Percentiles rank a stretch among this genome's conserved stretches.
Evolutionary conservation across 306 rosid species (phyloP).

Genomic region (Fagus crenata): DNA sequence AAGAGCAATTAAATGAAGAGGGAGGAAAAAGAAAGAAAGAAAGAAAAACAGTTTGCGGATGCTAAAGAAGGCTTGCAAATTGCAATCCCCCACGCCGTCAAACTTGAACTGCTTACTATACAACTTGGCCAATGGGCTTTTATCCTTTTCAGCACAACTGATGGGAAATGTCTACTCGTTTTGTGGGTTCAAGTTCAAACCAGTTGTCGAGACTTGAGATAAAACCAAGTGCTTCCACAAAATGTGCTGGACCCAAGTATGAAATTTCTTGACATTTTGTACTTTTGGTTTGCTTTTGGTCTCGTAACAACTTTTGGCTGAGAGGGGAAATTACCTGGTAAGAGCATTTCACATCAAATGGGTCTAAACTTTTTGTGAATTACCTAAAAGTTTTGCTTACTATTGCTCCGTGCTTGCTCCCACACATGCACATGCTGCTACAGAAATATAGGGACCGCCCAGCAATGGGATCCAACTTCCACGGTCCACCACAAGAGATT

Average conservation of each 20-base stretch:
- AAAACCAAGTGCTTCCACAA: conserved; percentile 38
- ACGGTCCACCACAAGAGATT: background rate
- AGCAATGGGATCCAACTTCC: background rate
- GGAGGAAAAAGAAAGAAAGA: background rate
- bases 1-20: background rate
- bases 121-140: background rate
- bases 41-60: background rate
- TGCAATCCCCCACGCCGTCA: background rate
- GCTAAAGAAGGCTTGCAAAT: too few species aligned
- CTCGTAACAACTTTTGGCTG: background rate
- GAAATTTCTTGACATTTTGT: conserved; percentile 18
- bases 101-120: background rate
- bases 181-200: background rate
- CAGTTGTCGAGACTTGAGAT: conserved; percentile 1
- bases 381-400: background rate
- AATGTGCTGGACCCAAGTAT: conserved; percentile 23
- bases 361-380: background rate
- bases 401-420: background rate
- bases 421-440: background rate
- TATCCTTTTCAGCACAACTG: conserved; percentile 35
- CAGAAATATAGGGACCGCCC: background rate
- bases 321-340: too few species aligned
- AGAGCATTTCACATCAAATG: background rate
- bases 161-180: background rate
- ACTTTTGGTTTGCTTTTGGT: conserved; percentile 16